Evolutionary conservation across 2,329 filamentous ascomycete genomes (phyloP).

Genomic region (Helotiales sp.): DNA sequence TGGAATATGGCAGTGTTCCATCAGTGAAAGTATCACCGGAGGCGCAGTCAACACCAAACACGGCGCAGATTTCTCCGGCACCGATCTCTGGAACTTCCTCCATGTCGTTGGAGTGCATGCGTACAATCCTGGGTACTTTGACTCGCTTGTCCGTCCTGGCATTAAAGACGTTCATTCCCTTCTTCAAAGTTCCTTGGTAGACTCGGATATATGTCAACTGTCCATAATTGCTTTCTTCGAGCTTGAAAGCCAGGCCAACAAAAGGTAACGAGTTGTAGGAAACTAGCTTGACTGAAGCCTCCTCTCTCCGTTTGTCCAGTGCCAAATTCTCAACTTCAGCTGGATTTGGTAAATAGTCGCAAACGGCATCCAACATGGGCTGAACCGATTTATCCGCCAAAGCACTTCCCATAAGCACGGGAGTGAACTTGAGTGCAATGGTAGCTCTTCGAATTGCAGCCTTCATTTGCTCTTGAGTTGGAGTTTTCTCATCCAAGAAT

Average conservation of each 20-base stretch:
- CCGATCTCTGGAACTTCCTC: slow-evolving; percentile 93
- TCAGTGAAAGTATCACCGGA: slow-evolving; percentile 99
- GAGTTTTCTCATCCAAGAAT: slow-evolving; percentile 85
- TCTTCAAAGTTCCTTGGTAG: slow-evolving; percentile 89
- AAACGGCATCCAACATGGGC: slow-evolving; percentile 94
- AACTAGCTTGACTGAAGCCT: slow-evolving; percentile 83
- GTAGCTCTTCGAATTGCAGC: slow-evolving; percentile 90
- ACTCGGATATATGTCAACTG: slow-evolving; percentile 98
- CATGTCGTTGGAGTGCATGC: slow-evolving; percentile 99
- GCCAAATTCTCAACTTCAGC: slow-evolving; percentile 87
- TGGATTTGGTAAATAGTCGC: slow-evolving; percentile 94
- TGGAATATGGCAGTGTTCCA: slow-evolving; percentile 87
- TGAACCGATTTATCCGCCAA: slow-evolving; percentile 94
- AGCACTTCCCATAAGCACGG: slow-evolving; percentile 95
- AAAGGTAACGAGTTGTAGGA: slow-evolving; percentile 94
- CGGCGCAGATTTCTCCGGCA: slow-evolving; percentile 96
- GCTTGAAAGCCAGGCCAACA: slow-evolving; percentile 95
- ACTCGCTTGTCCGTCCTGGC: slow-evolving; percentile 94
- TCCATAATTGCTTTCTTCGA: slow-evolving; percentile 98
- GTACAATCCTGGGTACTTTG: slow-evolving; percentile 94
- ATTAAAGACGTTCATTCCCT: slow-evolving; percentile 91
- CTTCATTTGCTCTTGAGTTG: slow-evolving; percentile 83
- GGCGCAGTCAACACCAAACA: slow-evolving; percentile 97
- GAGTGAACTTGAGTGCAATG: slow-evolving; percentile 87
- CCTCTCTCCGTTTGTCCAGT: slow-evolving; percentile 78